phyloP scores from a whole-genome alignment of 2,329 filamentous ascomycete genomes.

The Simplicillium sp. region DNA sequence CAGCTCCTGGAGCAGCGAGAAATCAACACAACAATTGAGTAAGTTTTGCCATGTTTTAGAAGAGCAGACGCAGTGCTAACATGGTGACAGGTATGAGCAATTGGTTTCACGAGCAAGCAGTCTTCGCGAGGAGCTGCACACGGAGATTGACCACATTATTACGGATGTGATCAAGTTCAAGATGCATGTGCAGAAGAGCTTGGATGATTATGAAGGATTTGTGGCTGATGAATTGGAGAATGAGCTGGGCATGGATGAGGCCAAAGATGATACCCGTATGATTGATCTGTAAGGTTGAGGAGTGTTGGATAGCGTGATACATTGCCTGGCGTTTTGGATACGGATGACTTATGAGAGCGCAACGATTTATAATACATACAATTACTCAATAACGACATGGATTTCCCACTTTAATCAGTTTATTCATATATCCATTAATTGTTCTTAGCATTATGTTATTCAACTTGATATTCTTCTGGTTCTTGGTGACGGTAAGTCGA shows the following conservation, averaged over 20 bases:
- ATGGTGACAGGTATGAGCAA: conserved; percentile 68
- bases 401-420: too few relatives aligned
- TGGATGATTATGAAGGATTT: conserved; percentile 92
- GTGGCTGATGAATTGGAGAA: conserved; percentile 89
- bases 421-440: too few relatives aligned
- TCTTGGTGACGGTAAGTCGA: too few relatives aligned
- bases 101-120: conserved; percentile 74
- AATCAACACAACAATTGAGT: conserved; percentile 96
- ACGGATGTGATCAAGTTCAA: conserved; percentile 99
- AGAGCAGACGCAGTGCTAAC: neutral
- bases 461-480: too few relatives aligned
- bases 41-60: conserved; percentile 24
- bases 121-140: conserved; percentile 94
- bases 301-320: neutral
- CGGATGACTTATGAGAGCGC: neutral
- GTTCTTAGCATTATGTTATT: too few relatives aligned
- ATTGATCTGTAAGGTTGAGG: conserved; percentile 30
- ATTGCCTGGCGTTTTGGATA: too few relatives aligned
- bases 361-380: neutral
- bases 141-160: conserved; percentile 88
- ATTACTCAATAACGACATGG: neutral
- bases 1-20: conserved; percentile 90
- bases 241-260: conserved; percentile 60
- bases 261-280: conserved; percentile 40
- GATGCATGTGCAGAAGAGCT: conserved; percentile 83